A percentile compares a stretch with the other conserved stretches of the same genome.
phyloP scores from a whole-genome alignment of 495 filamentous ascomycete species.

The Penicillium angulare region DNA sequence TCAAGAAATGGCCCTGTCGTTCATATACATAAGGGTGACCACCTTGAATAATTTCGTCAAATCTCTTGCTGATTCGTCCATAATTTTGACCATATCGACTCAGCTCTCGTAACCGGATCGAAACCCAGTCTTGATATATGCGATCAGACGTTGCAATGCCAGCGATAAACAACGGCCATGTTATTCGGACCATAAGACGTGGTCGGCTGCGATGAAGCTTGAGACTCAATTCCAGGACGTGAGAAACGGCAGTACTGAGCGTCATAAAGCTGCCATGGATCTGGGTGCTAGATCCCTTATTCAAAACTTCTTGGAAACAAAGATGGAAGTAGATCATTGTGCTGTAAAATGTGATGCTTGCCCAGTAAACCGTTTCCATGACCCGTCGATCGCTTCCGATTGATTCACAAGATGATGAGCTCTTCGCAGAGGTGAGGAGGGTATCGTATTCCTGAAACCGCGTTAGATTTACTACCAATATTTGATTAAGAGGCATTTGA shows the following conservation, averaged over 20 bases:
- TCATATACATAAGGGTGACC: constrained; percentile 15
- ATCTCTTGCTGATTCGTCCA: constrained; percentile 19
- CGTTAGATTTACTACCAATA: constrained; percentile 1
- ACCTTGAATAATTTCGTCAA: constrained; percentile 27
- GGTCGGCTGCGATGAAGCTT: constrained; percentile 32
- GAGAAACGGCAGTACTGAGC: constrained; percentile 21
- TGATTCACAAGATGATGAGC: constrained; percentile 22
- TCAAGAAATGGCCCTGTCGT: background rate
- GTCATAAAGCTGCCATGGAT: constrained; percentile 10
- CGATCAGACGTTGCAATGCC: constrained; percentile 31
- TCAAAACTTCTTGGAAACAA: constrained; percentile 21
- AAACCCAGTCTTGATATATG: constrained; percentile 37
- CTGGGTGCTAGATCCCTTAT: constrained; percentile 1
- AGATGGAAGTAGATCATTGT: constrained; percentile 31
- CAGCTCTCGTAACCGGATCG: constrained; percentile 30
- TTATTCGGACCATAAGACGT: constrained; percentile 27
- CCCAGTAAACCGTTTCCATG: constrained; percentile 33
- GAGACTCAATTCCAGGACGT: constrained; percentile 25
- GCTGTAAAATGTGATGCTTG: constrained; percentile 31
- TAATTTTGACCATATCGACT: constrained; percentile 31
- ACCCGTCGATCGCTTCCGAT: constrained; percentile 20
- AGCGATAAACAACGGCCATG: constrained; percentile 31
- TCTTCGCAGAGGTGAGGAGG: constrained; percentile 21
- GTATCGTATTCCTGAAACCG: constrained; percentile 26
- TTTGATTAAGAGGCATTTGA: no score